Conservation (phyloP, 2,329 filamentous ascomycete species). For the Diplodia intermedia region DNA sequence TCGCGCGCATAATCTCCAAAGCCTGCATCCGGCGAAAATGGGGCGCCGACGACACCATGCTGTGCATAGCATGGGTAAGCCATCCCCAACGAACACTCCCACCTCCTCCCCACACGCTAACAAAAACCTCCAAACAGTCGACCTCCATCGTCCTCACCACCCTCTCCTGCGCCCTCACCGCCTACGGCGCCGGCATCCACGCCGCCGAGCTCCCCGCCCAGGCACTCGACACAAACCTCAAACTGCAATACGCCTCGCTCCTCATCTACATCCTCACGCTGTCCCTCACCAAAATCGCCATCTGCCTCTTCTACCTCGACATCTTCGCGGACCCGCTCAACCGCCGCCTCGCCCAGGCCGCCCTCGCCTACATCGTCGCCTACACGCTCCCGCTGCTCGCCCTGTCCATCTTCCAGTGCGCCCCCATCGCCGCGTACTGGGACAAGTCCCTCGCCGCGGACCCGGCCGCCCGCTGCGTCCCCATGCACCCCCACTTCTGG, state of each 20-base stretch:
- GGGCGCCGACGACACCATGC: conserved; percentile 9
- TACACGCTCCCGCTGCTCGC: conserved; percentile 36
- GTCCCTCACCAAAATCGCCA: conserved; percentile 39
- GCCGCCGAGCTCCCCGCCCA: background rate
- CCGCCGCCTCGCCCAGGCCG: conserved; percentile 37
- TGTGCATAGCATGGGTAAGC: conserved; percentile 16
- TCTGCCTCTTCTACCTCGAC: conserved; percentile 44
- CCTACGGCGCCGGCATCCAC: conserved; percentile 17
- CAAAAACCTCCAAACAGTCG: background rate
- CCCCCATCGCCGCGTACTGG: conserved; percentile 45
- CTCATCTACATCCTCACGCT: conserved; percentile 44
- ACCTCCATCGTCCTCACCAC: conserved; percentile 8
- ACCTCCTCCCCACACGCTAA: no score
- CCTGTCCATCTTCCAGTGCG: conserved; percentile 43
- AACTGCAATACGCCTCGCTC: conserved; percentile 38
- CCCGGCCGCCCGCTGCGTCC: conserved; percentile 42
- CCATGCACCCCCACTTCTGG: conserved; percentile 39
- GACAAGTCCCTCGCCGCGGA: conserved; percentile 36
- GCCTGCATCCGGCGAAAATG: conserved; percentile 6
- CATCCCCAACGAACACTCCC: background rate
- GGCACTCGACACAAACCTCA: background rate
- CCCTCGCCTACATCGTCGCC: conserved; percentile 39
- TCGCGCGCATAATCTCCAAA: conserved; percentile 20
- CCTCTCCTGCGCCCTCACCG: conserved; percentile 6
- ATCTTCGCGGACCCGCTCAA: conserved; percentile 42